Conservation (phyloP, 805 yeast species). For the Alloascoidea africana region DNA sequence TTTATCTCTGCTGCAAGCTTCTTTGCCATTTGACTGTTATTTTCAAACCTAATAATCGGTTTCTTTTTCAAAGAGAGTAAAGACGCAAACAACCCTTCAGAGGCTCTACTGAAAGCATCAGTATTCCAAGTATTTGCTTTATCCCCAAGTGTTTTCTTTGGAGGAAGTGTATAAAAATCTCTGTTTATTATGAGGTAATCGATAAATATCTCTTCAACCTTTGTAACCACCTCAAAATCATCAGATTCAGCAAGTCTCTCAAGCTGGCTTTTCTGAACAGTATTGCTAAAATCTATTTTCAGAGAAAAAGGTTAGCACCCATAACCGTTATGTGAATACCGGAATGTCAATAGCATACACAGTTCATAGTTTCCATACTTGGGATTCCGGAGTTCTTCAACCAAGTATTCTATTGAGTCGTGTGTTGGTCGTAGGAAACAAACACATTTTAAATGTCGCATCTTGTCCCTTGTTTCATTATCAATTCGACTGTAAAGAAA, state of each 20-base stretch:
- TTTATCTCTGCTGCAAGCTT: constrained; percentile 56
- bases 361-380: constrained; percentile 67
- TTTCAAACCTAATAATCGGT: constrained; percentile 70
- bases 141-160: constrained; percentile 19
- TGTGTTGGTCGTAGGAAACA: constrained; percentile 64
- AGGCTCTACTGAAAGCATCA: constrained; percentile 25
- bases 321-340: neutral
- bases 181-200: constrained; percentile 67
- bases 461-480: constrained; percentile 42
- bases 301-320: neutral
- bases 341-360: constrained; percentile 19
- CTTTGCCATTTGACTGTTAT: constrained; percentile 46
- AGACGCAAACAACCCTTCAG: constrained; percentile 34
- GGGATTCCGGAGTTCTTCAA: constrained; percentile 61
- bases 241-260: constrained; percentile 88
- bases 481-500: constrained; percentile 26
- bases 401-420: constrained; percentile 41
- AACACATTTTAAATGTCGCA: constrained; percentile 72
- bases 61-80: constrained; percentile 59
- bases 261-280: constrained; percentile 57
- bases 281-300: constrained; percentile 47
- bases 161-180: constrained; percentile 40
- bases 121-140: constrained; percentile 30
- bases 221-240: constrained; percentile 62
- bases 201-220: constrained; percentile 71